These are phyloP conservation scores for Vitis hybrid DNA, from an alignment of 177 flowering plant species.

Conservation along the genomic window DNA sequence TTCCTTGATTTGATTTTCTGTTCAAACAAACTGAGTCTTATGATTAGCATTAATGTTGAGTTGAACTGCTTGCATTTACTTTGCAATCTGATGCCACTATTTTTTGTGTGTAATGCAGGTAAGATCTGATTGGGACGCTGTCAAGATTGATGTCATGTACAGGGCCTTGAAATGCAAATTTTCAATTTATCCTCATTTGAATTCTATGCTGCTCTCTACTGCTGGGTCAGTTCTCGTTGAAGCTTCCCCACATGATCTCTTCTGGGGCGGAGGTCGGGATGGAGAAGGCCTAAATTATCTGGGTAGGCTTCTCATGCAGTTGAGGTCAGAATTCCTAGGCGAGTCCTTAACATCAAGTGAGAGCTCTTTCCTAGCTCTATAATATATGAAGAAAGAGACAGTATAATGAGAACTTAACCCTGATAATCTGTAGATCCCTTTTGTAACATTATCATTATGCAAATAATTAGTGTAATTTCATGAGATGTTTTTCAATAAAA, in stretches of 20 bases:
- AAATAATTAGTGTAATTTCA: no score
- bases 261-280: conserved; percentile 97
- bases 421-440: no score
- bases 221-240: conserved; percentile 89
- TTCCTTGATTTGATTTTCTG: background rate
- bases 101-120: conserved; percentile 46
- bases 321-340: conserved; percentile 87
- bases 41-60: no score
- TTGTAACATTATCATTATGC: no score
- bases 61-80: background rate
- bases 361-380: conserved; percentile 12
- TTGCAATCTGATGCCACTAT: background rate
- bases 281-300: conserved; percentile 92
- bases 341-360: conserved; percentile 38
- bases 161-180: conserved; percentile 89
- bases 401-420: no score
- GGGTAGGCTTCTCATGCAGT: conserved; percentile 84
- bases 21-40: background rate
- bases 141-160: conserved; percentile 85
- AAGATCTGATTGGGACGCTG: conserved; percentile 76
- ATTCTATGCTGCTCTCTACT: conserved; percentile 81
- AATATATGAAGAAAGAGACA: background rate
- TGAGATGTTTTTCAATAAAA: no score
- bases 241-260: conserved; percentile 94
- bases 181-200: conserved; percentile 78